Conservation (phyloP, 2,329 filamentous ascomycete genomes). For the Balansia obtecta region DNA sequence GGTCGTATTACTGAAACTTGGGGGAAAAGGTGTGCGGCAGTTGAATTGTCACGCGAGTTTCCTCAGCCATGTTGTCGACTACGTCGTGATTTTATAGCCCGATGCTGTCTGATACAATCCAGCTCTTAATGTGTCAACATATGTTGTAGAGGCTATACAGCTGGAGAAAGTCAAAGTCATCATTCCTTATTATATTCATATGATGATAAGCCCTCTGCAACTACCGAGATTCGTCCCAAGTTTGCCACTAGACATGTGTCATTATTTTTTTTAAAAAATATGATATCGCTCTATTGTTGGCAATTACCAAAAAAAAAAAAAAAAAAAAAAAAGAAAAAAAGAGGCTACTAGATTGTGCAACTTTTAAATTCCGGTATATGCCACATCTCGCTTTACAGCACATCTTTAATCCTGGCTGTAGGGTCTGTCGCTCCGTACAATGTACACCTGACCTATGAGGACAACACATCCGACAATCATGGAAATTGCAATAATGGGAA, state of each 20-base stretch:
- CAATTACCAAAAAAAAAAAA: no score
- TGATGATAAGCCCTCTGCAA: background rate
- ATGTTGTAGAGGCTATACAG: no score
- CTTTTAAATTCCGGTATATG: background rate
- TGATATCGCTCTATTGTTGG: background rate
- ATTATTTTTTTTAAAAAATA: background rate
- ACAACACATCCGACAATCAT: constrained; percentile 53
- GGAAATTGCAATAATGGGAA: constrained; percentile 57
- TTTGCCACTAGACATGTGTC: background rate
- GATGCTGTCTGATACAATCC: no score
- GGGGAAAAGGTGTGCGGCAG: no score
- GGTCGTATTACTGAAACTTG: no score
- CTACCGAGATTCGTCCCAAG: background rate
- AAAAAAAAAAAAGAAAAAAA: no score
- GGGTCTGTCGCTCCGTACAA: constrained; percentile 19
- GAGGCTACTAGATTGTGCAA: no score
- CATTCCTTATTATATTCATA: background rate
- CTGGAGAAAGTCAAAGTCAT: background rate
- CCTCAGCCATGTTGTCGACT: no score
- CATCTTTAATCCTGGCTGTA: constrained; percentile 3
- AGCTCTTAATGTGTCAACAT: no score
- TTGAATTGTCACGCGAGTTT: no score
- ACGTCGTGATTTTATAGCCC: no score
- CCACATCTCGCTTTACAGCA: background rate
- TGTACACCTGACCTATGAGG: constrained; percentile 51